Percentiles rank a stretch among this genome's conserved stretches.
phyloP scores from a whole-genome alignment of 805 yeast genomes.

The Candida railenensis region DNA sequence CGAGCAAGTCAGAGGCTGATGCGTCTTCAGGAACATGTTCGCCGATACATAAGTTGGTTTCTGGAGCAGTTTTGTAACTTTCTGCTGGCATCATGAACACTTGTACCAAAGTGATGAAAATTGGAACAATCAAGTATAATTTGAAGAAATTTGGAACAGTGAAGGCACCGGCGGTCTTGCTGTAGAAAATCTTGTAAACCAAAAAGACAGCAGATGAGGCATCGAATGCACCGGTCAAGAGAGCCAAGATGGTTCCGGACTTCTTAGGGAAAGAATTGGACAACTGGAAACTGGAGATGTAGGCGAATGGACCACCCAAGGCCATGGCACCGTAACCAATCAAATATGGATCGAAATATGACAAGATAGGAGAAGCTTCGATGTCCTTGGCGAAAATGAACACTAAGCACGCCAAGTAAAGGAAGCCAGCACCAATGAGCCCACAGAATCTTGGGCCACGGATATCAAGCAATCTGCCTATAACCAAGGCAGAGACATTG shows the following conservation, averaged over 20 bases:
- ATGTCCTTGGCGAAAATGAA: conserved; percentile 41
- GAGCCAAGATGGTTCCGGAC: conserved; percentile 52
- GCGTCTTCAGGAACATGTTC: conserved; percentile 13
- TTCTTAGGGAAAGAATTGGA: conserved; percentile 56
- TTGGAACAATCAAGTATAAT: conserved; percentile 48
- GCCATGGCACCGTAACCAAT: conserved; percentile 54
- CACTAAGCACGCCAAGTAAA: conserved; percentile 44
- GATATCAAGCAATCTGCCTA: conserved; percentile 49
- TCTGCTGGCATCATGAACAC: conserved; percentile 48
- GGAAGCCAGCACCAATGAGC: conserved; percentile 47
- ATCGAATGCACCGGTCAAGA: conserved; percentile 59
- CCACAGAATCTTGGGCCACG: conserved; percentile 57
- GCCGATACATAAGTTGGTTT: conserved; percentile 23
- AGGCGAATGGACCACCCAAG: conserved; percentile 58
- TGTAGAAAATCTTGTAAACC: conserved; percentile 43
- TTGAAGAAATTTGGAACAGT: conserved; percentile 44
- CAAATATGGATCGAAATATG: conserved; percentile 48
- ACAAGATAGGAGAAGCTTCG: conserved; percentile 10
- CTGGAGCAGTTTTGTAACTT: conserved; percentile 44
- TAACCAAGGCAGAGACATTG: conserved; percentile 51
- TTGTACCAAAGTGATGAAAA: conserved; percentile 47
- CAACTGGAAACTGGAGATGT: conserved; percentile 55
- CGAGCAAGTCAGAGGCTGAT: conserved; percentile 1
- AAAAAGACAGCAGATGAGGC: conserved; percentile 57
- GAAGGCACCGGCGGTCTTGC: conserved; percentile 30